Evolutionary conservation across 75 land plant genomes (phyloP).

Genomic region (Gnetum montanum): DNA sequence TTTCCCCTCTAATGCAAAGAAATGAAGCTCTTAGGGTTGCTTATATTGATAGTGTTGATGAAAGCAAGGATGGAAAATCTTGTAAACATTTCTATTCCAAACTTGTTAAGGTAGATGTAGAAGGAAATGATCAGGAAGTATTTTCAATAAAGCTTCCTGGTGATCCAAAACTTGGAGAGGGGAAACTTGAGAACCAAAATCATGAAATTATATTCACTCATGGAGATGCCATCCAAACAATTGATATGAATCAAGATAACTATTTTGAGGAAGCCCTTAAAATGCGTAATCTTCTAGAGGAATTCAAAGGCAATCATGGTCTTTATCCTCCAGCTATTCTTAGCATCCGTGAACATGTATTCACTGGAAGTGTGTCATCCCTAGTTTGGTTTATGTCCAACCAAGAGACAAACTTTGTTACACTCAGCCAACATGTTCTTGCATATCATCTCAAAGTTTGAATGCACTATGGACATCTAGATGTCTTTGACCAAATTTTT

Average conservation of each 20-base stretch:
- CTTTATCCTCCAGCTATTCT: constrained; percentile 70
- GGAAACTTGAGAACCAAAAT: constrained; percentile 97
- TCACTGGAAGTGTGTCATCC: constrained; percentile 93
- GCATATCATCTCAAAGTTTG: constrained; percentile 83
- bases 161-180: constrained; percentile 87
- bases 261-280: constrained; percentile 96
- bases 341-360: constrained; percentile 90
- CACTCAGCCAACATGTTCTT: constrained; percentile 89
- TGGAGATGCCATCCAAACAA: constrained; percentile 95
- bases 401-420: constrained; percentile 93
- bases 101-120: constrained; percentile 77
- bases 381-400: constrained; percentile 98
- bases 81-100: constrained; percentile 53
- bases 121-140: constrained; percentile 69
- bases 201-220: constrained; percentile 91
- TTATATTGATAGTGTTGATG: constrained; percentile 94
- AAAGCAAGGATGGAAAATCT: constrained; percentile 33
- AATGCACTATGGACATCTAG: constrained; percentile 99
- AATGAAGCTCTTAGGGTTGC: constrained; percentile 84
- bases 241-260: constrained; percentile 98
- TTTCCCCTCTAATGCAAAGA: constrained; percentile 67
- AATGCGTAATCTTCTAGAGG: constrained; percentile 85
- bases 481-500: constrained; percentile 94
- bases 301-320: constrained; percentile 64
- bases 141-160: constrained; percentile 82